phyloP scores from a whole-genome alignment of 805 yeast species.

The Candida germanica region DNA sequence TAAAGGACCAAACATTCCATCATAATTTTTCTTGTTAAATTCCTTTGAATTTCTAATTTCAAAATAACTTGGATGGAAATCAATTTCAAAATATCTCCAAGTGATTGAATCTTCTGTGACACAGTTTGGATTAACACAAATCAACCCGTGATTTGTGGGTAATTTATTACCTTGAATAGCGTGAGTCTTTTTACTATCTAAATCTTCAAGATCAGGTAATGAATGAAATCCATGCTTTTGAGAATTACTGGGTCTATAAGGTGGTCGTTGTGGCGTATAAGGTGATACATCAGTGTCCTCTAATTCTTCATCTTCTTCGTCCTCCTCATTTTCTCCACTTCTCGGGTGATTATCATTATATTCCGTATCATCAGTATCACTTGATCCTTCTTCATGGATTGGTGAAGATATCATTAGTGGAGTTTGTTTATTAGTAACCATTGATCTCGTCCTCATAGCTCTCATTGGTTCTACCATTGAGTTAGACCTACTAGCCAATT shows the following conservation, averaged over 20 bases:
- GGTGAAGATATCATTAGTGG: conserved; percentile 38
- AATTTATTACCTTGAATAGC: conserved; percentile 37
- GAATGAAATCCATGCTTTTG: conserved; percentile 27
- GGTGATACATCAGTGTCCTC: conserved; percentile 32
- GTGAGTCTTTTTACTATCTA: conserved; percentile 42
- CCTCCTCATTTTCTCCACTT: conserved; percentile 26
- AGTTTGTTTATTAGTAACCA: conserved; percentile 28
- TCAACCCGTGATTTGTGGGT: conserved; percentile 37
- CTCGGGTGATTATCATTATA: conserved; percentile 23
- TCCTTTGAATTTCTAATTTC: conserved; percentile 35
- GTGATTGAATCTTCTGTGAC: conserved; percentile 36
- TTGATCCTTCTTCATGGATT: conserved; percentile 36
- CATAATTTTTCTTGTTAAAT: conserved; percentile 39
- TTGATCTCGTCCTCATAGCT: conserved; percentile 43
- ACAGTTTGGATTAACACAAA: conserved; percentile 41
- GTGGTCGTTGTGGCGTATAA: conserved; percentile 41
- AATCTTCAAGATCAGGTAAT: conserved; percentile 42
- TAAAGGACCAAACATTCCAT: conserved; percentile 47
- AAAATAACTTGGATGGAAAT: conserved; percentile 35
- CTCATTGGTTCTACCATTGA: conserved; percentile 26
- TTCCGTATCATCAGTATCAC: conserved; percentile 41
- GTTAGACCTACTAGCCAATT: conserved; percentile 3
- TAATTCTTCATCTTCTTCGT: conserved; percentile 19
- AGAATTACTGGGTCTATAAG: conserved; percentile 21
- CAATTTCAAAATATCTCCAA: conserved; percentile 45